Percentiles rank a stretch among this genome's conserved stretches.
Evolutionary conservation across 495 filamentous ascomycete species (phyloP).

Genomic region (Oleoguttula mirabilis): DNA sequence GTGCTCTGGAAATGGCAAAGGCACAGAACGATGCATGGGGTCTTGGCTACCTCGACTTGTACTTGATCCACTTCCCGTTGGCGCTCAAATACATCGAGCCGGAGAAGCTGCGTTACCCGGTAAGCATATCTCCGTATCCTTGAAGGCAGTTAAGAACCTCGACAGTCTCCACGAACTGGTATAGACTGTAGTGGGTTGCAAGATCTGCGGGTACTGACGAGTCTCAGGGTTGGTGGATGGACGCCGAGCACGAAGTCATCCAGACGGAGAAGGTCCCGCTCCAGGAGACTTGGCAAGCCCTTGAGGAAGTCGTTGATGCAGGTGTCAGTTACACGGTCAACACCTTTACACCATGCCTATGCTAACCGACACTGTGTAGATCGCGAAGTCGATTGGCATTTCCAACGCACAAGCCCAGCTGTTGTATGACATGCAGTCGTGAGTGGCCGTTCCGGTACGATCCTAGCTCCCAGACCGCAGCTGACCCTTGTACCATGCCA

Average conservation of each 20-base stretch:
- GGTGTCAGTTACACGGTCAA: too few species aligned
- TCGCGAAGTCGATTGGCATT: conserved; percentile 68
- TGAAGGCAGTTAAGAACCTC: neutral
- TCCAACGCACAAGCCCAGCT: conserved; percentile 77
- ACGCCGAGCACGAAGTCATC: neutral
- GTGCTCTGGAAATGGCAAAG: conserved; percentile 43
- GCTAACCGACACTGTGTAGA: too few species aligned
- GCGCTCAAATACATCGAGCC: conserved; percentile 28
- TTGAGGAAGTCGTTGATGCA: conserved; percentile 62
- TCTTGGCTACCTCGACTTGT: conserved; percentile 55
- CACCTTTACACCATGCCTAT: too few species aligned
- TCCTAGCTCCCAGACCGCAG: too few species aligned
- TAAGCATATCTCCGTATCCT: neutral
- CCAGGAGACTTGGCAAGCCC: conserved; percentile 74
- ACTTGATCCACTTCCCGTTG: conserved; percentile 49
- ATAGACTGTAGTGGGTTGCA: too few species aligned
- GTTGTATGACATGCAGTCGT: conserved; percentile 70
- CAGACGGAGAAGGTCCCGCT: conserved; percentile 23
- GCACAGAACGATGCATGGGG: conserved; percentile 47
- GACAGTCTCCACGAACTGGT: neutral
- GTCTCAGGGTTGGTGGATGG: neutral
- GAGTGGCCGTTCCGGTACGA: too few species aligned
- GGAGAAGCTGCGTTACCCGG: neutral
- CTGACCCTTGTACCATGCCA: too few species aligned
- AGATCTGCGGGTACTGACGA: too few species aligned